Evolutionary conservation across 1,284 basidiomycete species (phyloP).

Genomic region (Ceratobasidium sp.): DNA sequence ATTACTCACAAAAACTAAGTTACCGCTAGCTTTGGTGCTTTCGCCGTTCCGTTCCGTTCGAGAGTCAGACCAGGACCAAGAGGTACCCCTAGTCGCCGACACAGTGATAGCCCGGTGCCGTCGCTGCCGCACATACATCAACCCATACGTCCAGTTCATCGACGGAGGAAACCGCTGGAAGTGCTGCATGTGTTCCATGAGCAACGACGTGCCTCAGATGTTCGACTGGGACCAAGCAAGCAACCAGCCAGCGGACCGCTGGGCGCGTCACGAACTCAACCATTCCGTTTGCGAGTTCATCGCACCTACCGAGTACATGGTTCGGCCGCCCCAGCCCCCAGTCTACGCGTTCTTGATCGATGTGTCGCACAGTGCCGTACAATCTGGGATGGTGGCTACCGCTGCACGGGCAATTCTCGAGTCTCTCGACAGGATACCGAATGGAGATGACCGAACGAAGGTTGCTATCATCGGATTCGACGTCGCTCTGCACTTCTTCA

Average conservation of each 20-base stretch:
- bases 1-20: constrained; percentile 89
- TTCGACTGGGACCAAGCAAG: constrained; percentile 98
- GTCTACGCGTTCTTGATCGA: constrained; percentile 98
- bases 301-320: constrained; percentile 99
- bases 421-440: constrained; percentile 93
- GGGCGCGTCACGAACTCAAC: constrained; percentile 93
- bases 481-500: constrained; percentile 95
- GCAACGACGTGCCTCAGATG: constrained; percentile 94
- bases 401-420: constrained; percentile 95
- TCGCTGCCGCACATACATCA: constrained; percentile 97
- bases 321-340: constrained; percentile 95
- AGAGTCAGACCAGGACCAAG: constrained; percentile 53
- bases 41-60: constrained; percentile 88
- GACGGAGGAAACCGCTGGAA: constrained; percentile 98
- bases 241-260: constrained; percentile 90
- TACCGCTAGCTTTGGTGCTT: constrained; percentile 90
- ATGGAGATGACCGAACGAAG: constrained; percentile 92
- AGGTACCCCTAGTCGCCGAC: constrained; percentile 89
- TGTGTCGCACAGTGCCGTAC: constrained; percentile 89
- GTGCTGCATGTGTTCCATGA: constrained; percentile 99
- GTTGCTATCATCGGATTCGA: constrained; percentile 94
- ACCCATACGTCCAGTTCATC: constrained; percentile 98
- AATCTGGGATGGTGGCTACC: constrained; percentile 96
- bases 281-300: constrained; percentile 94
- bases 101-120: constrained; percentile 97